Evolutionary conservation across 129 eudicot genomes (phyloP).

Genomic region (Glebionis coronaria): DNA sequence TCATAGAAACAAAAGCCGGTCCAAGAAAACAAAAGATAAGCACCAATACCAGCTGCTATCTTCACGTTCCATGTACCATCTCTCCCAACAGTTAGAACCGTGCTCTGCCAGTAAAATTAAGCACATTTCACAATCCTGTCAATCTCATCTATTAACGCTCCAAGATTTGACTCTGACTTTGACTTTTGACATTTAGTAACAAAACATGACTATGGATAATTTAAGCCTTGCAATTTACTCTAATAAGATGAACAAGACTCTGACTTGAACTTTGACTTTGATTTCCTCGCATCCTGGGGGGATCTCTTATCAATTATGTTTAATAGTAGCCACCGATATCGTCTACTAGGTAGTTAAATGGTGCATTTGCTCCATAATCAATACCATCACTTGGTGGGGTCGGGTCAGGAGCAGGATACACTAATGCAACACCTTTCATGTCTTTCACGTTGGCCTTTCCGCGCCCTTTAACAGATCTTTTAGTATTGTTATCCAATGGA

Average conservation of each 20-base stretch:
- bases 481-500: slow-evolving; percentile 41
- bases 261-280: too few relatives aligned
- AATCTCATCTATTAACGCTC: slow-evolving; percentile 18
- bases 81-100: slow-evolving; percentile 42
- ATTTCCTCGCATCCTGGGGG: too few relatives aligned
- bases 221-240: slow-evolving; percentile 9
- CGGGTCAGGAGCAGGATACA: slow-evolving; percentile 39
- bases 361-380: slow-evolving; percentile 44
- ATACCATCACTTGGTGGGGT: slow-evolving; percentile 41
- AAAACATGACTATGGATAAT: slow-evolving; percentile 12
- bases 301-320: slow-evolving; percentile 24
- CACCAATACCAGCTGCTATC: slow-evolving; percentile 16
- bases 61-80: slow-evolving; percentile 35
- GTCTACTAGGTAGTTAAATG: slow-evolving; percentile 65
- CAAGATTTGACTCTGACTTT: slow-evolving; percentile 9
- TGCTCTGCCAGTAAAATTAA: slow-evolving; percentile 43
- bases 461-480: slow-evolving; percentile 39
- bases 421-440: slow-evolving; percentile 28
- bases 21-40: slow-evolving; percentile 15
- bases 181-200: slow-evolving; percentile 19
- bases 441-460: slow-evolving; percentile 49
- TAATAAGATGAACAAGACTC: slow-evolving; percentile 15
- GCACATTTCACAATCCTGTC: slow-evolving; percentile 34
- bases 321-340: slow-evolving; percentile 57
- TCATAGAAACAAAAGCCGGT: slow-evolving; percentile 4